Evolutionary conservation across 352 stramenopile species (phyloP), one percentile per base, ranked within the genome.

Genomic region (Aphanomyces cochlioides): DNA sequence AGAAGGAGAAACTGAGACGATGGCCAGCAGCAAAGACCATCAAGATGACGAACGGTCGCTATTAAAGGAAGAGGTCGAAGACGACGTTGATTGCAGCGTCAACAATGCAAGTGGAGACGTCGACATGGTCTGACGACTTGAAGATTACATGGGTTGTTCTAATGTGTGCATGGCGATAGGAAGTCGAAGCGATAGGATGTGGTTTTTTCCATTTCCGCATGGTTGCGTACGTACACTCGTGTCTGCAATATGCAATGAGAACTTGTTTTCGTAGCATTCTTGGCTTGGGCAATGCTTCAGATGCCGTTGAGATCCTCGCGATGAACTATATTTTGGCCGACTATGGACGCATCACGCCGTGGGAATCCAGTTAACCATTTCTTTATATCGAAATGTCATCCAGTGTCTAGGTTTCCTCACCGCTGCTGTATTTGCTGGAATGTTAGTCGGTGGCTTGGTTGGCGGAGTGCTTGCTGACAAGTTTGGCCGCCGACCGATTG

Each of bases 261-360:
- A 80, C 73, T 63, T 78, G 76, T 67, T 72, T 87, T 45, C 12
- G 56, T 73, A 92, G 83, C 15, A 92, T 92, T 73, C 70, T 94
- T 17, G 86, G 84, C 2, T 72, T 91, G 15, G 90, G 84, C 2
- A 97, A 97, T 73, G 90, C 87, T 1, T 89, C 88, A 0, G 90
- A 97, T 61, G 90, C 90, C 2, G 91, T 96, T 37, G 90, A 97
- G 76, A 93, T 97, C 72, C 82, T 97, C 7, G 89, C 85, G 2
- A 95, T 96, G 50, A 89, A 89, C 19, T 97, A 96, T 79, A 97
- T 97, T 71, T 73, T 97, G 47, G 82, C 83, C 0, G 86, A 90
- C 13, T 91, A 93, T 36, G 80, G 81, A 7, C 75, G 71, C 10
- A 85, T 92, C 67, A 87, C 83, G 1, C 71, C 83, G n/a, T 92